Base-by-base conservation (phyloP, 768 basidiomycete species). In the Kwoniella europaea region DNA sequence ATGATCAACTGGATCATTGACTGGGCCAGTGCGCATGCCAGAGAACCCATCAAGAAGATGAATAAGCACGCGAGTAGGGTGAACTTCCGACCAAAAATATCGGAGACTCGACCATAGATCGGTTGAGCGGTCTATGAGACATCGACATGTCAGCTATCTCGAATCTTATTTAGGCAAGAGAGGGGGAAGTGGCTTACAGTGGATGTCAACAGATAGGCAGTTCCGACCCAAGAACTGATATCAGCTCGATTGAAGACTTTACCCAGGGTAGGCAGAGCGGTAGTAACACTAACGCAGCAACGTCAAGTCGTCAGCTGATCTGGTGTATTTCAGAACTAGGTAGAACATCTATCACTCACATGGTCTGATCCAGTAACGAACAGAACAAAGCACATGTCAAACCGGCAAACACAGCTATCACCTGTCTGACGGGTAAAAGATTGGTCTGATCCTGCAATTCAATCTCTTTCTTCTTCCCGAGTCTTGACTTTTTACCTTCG, bases 371-470 rank as follows among this genome's bases (percentile, higher is more conserved):
- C 0, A 91, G 83, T 0, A 88, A 84, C 5, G 89, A 87, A 57
- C 90, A 88, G 56, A 89, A 85, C 12, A 89, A 86, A 57, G 90
- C 91, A 0, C 89, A 82, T 0, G 88, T 85, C 13, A 91, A 85
- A 6, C 90, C 88, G 1, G 86, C 77, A 75, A 91, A 90, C 6
- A 91, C 88, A 12, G 88, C 84, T 4, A 91, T 80, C 54, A 91
- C 85, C 79, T 89, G 89, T 67, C 85, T 87, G 79, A 88, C 87
- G 0, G 91, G 91, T 4, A 91, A 86, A 13, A 91, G 86, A 76
- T 92, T 91, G 4, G 91, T 91, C 81, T 92, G 91, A 84, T 92
- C 91, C 12, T 90, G 90, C 61, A 91, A 71, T 58, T 75, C 76
- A 54, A 74, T 56, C 66, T 75, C 73, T 57, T 79, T 75, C 74